Conservation (phyloP, 768 basidiomycete species). For the Russula lepida region DNA sequence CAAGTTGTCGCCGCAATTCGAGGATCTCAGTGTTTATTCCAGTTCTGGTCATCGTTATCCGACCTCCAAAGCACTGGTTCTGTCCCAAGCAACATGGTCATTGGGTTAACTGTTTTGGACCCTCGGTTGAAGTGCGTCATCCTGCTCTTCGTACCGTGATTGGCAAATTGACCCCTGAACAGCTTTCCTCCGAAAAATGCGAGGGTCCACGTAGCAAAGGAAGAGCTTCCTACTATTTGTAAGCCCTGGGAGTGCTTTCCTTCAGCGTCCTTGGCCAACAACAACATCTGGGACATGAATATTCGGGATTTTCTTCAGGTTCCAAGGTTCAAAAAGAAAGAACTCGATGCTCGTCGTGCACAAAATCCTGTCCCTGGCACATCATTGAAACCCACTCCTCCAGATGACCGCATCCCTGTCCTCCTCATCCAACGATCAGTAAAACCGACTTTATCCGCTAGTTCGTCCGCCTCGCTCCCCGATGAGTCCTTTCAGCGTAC, state of each 20-base stretch:
- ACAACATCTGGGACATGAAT: slow-evolving; percentile 65
- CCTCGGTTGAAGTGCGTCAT: slow-evolving; percentile 69
- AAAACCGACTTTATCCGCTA: slow-evolving; percentile 29
- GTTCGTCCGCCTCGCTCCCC: slow-evolving; percentile 18
- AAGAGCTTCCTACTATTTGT: slow-evolving; percentile 24
- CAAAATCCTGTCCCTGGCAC: slow-evolving; percentile 79
- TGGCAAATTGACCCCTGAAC: background rate
- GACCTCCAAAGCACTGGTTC: slow-evolving; percentile 57
- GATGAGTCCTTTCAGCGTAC: slow-evolving; percentile 3
- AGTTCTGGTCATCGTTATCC: slow-evolving; percentile 64
- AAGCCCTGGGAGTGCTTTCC: slow-evolving; percentile 41
- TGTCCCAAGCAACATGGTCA: slow-evolving; percentile 63
- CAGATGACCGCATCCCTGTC: slow-evolving; percentile 80
- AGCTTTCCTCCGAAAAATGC: slow-evolving; percentile 85
- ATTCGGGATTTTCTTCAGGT: slow-evolving; percentile 43
- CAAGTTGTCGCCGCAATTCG: background rate
- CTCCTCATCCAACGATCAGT: slow-evolving; percentile 76
- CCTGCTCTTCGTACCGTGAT: background rate
- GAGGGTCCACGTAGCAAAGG: slow-evolving; percentile 32
- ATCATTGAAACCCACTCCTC: slow-evolving; percentile 49
- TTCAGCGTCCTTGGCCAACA: slow-evolving; percentile 48
- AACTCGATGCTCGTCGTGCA: slow-evolving; percentile 75
- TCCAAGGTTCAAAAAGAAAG: slow-evolving; percentile 71
- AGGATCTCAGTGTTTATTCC: background rate
- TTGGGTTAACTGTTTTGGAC: slow-evolving; percentile 76